phyloP scores from a whole-genome alignment of 495 filamentous ascomycete species.

The Penicillium cinerascens region DNA sequence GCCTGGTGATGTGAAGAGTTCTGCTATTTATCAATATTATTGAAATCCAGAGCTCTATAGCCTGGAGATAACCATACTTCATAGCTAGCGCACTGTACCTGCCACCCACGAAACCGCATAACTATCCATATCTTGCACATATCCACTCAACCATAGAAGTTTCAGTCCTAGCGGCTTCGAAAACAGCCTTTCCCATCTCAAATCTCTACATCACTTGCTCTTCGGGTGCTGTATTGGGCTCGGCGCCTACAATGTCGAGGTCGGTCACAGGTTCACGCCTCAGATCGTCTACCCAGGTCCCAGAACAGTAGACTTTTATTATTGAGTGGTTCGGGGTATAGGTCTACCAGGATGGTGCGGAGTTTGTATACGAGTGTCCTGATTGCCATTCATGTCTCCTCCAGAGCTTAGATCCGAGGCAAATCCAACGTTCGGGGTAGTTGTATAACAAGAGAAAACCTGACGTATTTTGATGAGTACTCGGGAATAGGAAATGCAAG shows the following conservation, averaged over 20 bases:
- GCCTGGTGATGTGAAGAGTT: not conserved
- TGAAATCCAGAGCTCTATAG: not conserved
- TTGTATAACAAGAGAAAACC: too few species aligned
- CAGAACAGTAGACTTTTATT: conserved; percentile 8
- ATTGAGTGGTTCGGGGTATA: too few species aligned
- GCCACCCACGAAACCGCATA: conserved; percentile 4
- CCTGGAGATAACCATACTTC: not conserved
- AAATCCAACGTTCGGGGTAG: too few species aligned
- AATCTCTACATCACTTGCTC: conserved; percentile 7
- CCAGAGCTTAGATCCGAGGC: too few species aligned
- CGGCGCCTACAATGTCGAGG: conserved; percentile 1
- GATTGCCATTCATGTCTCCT: too few species aligned
- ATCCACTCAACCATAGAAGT: conserved; percentile 21
- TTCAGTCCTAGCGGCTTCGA: too few species aligned
- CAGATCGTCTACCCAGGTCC: conserved; percentile 8
- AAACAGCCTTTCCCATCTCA: conserved; percentile 3
- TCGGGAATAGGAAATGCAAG: too few species aligned
- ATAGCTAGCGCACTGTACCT: not conserved
- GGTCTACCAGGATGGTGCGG: too few species aligned
- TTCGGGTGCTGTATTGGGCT: not conserved
- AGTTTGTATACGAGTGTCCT: too few species aligned
- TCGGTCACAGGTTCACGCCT: conserved; percentile 3
- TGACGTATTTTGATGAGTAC: too few species aligned
- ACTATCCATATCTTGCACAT: conserved; percentile 9
- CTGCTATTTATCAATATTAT: not conserved